Percentiles rank a stretch among this genome's conserved stretches.
phyloP scores from a whole-genome alignment of 2,329 filamentous ascomycete species.

The Neopestalotiopsis clavispora region DNA sequence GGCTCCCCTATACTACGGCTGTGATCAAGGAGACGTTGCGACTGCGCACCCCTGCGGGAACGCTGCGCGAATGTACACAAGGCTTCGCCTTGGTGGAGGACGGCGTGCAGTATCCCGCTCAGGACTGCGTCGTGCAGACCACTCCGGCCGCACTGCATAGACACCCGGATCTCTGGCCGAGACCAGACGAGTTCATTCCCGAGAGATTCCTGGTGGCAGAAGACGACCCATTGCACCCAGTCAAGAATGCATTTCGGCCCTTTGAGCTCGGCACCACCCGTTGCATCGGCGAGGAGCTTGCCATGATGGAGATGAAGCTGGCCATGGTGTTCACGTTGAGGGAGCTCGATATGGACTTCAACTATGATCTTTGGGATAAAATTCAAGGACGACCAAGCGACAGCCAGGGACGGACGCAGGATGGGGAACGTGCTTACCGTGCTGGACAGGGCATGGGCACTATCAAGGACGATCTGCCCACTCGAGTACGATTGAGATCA shows the following conservation, averaged over 20 bases:
- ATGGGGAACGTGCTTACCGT: constrained; percentile 27
- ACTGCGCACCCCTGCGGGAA: neutral
- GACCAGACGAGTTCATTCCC: neutral
- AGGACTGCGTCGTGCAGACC: constrained; percentile 30
- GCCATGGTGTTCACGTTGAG: neutral
- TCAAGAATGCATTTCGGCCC: neutral
- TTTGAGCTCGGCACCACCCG: neutral
- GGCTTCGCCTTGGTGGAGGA: constrained; percentile 35
- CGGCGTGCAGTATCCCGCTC: constrained; percentile 25
- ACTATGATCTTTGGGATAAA: constrained; percentile 18
- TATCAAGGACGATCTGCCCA: constrained; percentile 1
- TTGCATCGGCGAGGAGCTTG: constrained; percentile 11
- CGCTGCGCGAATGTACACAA: neutral
- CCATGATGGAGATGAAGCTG: constrained; percentile 13
- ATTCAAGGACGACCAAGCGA: neutral
- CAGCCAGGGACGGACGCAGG: neutral
- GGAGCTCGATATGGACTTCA: constrained; percentile 8
- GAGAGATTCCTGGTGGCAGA: constrained; percentile 2
- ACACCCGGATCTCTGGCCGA: neutral
- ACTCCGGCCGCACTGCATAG: neutral
- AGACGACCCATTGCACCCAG: neutral
- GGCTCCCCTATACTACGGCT: constrained; percentile 3
- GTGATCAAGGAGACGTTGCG: constrained; percentile 10
- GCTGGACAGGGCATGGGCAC: neutral
- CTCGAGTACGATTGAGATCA: neutral